phyloP scores from a whole-genome alignment of 208 protist genomes.

The Ichthyophonus hoferi region DNA sequence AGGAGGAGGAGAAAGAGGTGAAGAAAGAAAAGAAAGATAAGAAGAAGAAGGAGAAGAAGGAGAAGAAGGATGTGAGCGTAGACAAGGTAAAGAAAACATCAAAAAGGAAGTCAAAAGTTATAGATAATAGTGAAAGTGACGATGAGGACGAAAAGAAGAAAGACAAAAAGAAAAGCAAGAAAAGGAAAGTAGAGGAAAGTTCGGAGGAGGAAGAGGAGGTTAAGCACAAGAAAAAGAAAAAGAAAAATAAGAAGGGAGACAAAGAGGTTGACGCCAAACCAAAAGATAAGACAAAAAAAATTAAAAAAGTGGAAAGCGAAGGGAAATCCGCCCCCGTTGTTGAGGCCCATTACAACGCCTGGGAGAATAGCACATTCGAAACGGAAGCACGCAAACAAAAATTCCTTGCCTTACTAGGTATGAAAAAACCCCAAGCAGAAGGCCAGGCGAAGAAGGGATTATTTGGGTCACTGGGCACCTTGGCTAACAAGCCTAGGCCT shows the following conservation, averaged over 20 bases:
- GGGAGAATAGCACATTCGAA: neutral
- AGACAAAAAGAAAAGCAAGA: neutral
- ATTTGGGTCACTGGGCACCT: neutral
- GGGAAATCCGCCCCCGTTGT: no score
- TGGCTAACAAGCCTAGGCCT: neutral
- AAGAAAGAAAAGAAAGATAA: neutral
- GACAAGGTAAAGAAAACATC: neutral
- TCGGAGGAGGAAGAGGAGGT: neutral
- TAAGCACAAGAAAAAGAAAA: neutral
- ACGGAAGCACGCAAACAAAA: neutral
- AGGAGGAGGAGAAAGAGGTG: slow-evolving; percentile 26
- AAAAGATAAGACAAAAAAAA: neutral
- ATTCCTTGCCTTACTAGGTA: neutral
- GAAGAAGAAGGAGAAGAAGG: slow-evolving; percentile 24
- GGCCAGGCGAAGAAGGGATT: neutral
- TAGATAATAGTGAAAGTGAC: neutral
- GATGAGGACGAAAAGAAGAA: neutral
- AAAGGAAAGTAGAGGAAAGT: neutral
- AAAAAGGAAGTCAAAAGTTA: neutral
- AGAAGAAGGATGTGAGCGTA: slow-evolving; percentile 17
- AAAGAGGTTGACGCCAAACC: neutral
- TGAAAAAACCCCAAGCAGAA: neutral
- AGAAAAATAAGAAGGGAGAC: neutral
- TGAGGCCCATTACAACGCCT: neutral
- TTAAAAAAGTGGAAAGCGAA: neutral